Evolutionary conservation across 2,329 filamentous ascomycete genomes (phyloP), one percentile per base, ranked within the genome.

Genomic region (Bipolaris bicolor): DNA sequence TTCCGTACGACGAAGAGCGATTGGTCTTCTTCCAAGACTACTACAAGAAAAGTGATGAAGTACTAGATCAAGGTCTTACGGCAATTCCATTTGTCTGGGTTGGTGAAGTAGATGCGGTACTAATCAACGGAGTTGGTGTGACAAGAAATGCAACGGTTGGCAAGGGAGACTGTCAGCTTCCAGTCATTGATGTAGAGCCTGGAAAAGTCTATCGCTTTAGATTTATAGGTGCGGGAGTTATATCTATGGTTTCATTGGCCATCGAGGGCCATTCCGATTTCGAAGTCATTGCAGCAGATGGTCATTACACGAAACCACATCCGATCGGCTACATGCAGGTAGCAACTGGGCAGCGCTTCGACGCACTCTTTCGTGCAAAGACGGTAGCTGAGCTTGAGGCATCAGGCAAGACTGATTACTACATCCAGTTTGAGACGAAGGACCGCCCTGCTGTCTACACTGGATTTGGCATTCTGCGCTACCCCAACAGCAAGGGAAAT

Each of bases 1-100:
- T 87, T 60, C 39, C 80, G 0, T 90, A 88, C 61, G 85, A 90
- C 53, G 86, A 84, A 2, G 88, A 90, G 24, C 78, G 82, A 0
- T 79, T 84, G 2, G 55, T 90, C 2, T 69, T 80, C 10, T 71
- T 89, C 2, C 77, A 80, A 3, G 88, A 90, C 61, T 82, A 84
- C 61, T 90, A 84, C 70, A 78, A 77, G 34, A 80, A 82, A 49
- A 79, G 80, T 1, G 86, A 90, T 58, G 55, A 77, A 0, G 68
- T 71, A 0, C 82, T 90, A 26, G 81, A 83, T 53, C 57, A 75
- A 0, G 84, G 82, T 0, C 76, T 90, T 1, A 64, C 71, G 0
- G 77, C 76, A 1, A 73, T 71, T 2, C 83, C 84, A 0, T 84
- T 88, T 58, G 67, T 70, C 7, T 90, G 84, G 83, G 80, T 81